Percentiles rank a stretch among this genome's conserved stretches.
Evolutionary conservation across 257 asterid genomes (phyloP).

Genomic region (Plantago ovata): DNA sequence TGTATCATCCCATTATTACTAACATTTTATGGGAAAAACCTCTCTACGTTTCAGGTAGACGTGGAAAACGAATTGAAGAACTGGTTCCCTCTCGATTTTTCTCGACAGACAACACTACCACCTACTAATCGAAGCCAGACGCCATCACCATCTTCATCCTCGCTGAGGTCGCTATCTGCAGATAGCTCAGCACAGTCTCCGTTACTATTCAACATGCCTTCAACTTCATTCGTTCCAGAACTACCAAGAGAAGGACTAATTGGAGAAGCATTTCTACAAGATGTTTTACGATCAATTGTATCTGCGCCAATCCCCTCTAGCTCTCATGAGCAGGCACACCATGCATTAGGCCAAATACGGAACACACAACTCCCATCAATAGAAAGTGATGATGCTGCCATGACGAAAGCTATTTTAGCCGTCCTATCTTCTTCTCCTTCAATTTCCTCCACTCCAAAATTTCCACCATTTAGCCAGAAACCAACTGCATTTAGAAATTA

Average conservation of each 20-base stretch:
- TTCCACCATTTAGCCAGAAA: constrained; percentile 7
- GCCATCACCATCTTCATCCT: constrained; percentile 68
- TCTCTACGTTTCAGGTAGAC: constrained; percentile 39
- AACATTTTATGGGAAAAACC: too few relatives aligned
- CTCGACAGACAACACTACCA: constrained; percentile 20
- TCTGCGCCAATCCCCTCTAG: neutral
- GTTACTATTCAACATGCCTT: constrained; percentile 31
- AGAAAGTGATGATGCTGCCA: constrained; percentile 52
- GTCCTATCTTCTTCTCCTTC: constrained; percentile 38
- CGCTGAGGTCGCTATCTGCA: constrained; percentile 53
- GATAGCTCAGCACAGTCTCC: constrained; percentile 61
- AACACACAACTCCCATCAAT: constrained; percentile 34
- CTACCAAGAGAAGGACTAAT: constrained; percentile 14
- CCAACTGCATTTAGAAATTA: constrained; percentile 51
- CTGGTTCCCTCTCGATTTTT: constrained; percentile 34
- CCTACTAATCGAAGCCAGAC: constrained; percentile 32
- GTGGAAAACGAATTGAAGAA: constrained; percentile 47
- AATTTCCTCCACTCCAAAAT: constrained; percentile 21
- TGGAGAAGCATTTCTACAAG: constrained; percentile 10
- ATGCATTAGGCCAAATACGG: constrained; percentile 26
- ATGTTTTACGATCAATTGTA: neutral
- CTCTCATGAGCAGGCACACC: constrained; percentile 21
- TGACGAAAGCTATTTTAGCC: constrained; percentile 56
- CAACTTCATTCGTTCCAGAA: constrained; percentile 24
- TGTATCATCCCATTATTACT: neutral